Evolutionary conservation across 164 flowering plant species (phyloP), one percentile per base, ranked within the genome.

Genomic region (Protea cynaroides): DNA sequence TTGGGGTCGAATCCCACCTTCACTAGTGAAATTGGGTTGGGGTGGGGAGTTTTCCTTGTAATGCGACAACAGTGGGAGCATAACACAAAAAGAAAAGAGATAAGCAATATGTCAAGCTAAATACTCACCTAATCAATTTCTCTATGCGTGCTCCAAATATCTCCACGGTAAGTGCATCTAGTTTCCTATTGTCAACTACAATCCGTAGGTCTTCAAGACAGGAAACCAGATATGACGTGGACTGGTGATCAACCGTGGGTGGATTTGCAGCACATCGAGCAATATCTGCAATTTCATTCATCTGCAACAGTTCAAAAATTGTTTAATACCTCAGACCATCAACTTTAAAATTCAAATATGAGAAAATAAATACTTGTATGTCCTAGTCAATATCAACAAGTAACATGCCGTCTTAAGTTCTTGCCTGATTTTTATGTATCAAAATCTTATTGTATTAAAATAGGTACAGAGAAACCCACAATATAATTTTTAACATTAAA

Each of bases 71-170:
- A 29, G 4, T 29, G 34, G 34, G 5, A 29, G 34, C 5, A 29
- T 5, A 3, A 3, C 34, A 29, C 34, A 29, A 29, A 29, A 29
- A 29, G 34, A 5, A 5, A 5, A 5, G 34, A 8, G 4, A 8
- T 4, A n/a, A 50, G 23, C 60, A 68, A 70, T 55, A 50, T 50
- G 14, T 17, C 21, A 37, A 65, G 47, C 58, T 52, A 56, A 62
- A 29, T 24, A 74, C 86, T 65, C 66, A 95, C 99, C 86, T 76
- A 38, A 95, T 87, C 69, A 95, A 69, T 81, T 95, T 95, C 79
- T 92, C 97, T 72, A 95, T 85, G 44, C 97, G 94, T 53, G 97
- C 70, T 21, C 97, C 99, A 82, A 95, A 92, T n/a, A 97, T 92
- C 73, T 90, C 92, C 64, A 95, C 99, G 4, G 92, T 90, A 51